These are phyloP conservation scores for Aureoboletus auriporus DNA, from an alignment of 768 basidiomycete species.

Conservation along the genomic window DNA sequence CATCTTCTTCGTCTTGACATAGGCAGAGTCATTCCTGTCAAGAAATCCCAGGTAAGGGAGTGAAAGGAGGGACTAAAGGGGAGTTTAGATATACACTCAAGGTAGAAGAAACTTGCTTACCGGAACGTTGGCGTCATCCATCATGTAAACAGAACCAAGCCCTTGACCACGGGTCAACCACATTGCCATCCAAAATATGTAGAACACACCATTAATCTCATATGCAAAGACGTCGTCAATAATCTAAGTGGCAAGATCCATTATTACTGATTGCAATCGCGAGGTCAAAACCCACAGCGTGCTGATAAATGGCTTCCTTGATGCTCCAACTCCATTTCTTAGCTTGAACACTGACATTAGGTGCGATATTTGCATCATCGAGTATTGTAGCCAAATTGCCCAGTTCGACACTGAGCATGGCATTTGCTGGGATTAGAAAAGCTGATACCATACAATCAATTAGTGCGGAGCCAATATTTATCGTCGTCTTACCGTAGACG, in stretches of 20 bases:
- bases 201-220: constrained; percentile 59
- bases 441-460: constrained; percentile 37
- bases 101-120: constrained; percentile 41
- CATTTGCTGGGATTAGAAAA: constrained; percentile 76
- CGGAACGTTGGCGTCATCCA: constrained; percentile 86
- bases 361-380: constrained; percentile 43
- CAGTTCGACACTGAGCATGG: constrained; percentile 77
- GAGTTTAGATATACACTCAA: background rate
- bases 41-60: constrained; percentile 79
- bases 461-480: background rate
- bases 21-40: constrained; percentile 52
- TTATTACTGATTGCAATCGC: background rate
- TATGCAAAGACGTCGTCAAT: constrained; percentile 69
- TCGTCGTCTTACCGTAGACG: constrained; percentile 46
- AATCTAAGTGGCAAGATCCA: constrained; percentile 36
- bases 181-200: background rate
- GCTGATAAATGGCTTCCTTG: constrained; percentile 55
- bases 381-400: constrained; percentile 56
- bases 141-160: constrained; percentile 67
- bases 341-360: constrained; percentile 52
- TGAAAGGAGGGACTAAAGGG: constrained; percentile 61
- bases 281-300: constrained; percentile 41
- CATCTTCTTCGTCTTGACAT: constrained; percentile 59
- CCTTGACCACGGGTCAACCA: constrained; percentile 33
- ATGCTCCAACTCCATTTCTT: constrained; percentile 56